These are phyloP conservation scores for Hirschioporus abietinus DNA, from an alignment of 768 basidiomycete genomes.

Conservation along the genomic window DNA sequence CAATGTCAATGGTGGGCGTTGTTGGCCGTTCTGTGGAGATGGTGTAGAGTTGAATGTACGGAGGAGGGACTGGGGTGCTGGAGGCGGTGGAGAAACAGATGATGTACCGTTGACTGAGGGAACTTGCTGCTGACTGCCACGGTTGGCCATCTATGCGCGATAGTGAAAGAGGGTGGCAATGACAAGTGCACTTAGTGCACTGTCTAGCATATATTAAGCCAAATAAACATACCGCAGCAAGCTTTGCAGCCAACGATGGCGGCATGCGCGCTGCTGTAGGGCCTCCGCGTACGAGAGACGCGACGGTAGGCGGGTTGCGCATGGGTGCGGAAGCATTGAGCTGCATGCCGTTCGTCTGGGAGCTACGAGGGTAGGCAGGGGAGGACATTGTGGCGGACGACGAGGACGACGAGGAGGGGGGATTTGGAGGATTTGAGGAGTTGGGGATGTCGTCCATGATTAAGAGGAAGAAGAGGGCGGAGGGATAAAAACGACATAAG, in stretches of 20 bases:
- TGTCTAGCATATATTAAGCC: not conserved
- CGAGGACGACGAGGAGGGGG: not conserved
- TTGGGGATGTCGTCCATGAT: constrained; percentile 8
- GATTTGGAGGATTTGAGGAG: constrained; percentile 15
- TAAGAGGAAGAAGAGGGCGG: not conserved
- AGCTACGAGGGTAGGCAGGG: constrained; percentile 2
- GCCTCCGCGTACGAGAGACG: constrained; percentile 16
- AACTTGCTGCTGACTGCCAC: constrained; percentile 18
- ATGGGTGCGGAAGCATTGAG: constrained; percentile 9
- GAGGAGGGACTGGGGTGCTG: constrained; percentile 24
- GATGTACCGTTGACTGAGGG: constrained; percentile 23
- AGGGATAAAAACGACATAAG: not conserved
- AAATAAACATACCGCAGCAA: constrained; percentile 68
- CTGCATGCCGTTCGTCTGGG: not conserved
- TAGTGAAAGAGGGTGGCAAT: constrained; percentile 15
- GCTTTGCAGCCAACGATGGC: constrained; percentile 85
- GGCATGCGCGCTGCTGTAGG: constrained; percentile 49
- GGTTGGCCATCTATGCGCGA: constrained; percentile 40
- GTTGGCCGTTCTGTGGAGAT: constrained; percentile 27
- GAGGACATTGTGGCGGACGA: constrained; percentile 20
- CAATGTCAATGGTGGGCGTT: constrained; percentile 29
- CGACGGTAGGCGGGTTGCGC: constrained; percentile 14
- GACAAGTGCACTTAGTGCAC: constrained; percentile 1
- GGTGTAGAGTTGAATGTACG: constrained; percentile 32
- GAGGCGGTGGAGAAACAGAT: constrained; percentile 17